Percentiles rank a stretch among this genome's conserved stretches.
Evolutionary conservation across 768 basidiomycete genomes (phyloP).

Genomic region (Russula abietina): DNA sequence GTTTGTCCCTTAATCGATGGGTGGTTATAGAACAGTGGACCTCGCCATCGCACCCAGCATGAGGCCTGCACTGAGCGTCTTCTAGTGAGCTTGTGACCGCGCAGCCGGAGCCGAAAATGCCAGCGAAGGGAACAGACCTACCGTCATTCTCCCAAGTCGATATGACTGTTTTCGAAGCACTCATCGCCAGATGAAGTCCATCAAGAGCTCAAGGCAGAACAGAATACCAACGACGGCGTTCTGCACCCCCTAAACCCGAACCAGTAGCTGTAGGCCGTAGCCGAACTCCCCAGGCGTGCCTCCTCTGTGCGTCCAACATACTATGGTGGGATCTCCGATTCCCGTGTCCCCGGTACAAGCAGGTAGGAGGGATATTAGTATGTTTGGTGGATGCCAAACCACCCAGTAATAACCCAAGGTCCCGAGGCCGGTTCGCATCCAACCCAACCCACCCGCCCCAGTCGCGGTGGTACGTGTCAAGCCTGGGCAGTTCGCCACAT

Average conservation of each 20-base stretch:
- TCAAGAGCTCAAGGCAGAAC: conserved; percentile 59
- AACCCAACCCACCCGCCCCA: conserved; percentile 27
- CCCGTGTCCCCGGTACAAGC: conserved; percentile 13
- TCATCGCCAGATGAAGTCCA: conserved; percentile 67
- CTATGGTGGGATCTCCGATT: neutral
- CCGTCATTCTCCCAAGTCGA: conserved; percentile 78
- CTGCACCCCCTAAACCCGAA: conserved; percentile 35
- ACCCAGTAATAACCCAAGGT: conserved; percentile 28
- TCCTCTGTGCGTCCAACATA: conserved; percentile 9
- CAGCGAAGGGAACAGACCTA: conserved; percentile 31
- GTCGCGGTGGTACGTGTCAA: conserved; percentile 35
- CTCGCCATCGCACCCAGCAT: no score
- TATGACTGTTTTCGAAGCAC: conserved; percentile 57
- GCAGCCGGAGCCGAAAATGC: neutral
- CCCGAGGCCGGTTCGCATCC: conserved; percentile 34
- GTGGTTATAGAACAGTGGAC: no score
- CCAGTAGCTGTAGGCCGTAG: conserved; percentile 10
- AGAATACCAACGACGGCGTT: conserved; percentile 55
- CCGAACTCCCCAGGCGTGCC: conserved; percentile 10
- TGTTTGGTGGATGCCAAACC: neutral
- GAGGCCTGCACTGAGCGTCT: neutral
- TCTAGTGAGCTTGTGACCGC: conserved; percentile 9
- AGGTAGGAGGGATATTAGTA: neutral
- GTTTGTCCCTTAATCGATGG: no score
- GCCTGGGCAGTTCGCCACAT: no score